phyloP scores from a whole-genome alignment of 352 stramenopile species.

The Pythium diclinum region DNA sequence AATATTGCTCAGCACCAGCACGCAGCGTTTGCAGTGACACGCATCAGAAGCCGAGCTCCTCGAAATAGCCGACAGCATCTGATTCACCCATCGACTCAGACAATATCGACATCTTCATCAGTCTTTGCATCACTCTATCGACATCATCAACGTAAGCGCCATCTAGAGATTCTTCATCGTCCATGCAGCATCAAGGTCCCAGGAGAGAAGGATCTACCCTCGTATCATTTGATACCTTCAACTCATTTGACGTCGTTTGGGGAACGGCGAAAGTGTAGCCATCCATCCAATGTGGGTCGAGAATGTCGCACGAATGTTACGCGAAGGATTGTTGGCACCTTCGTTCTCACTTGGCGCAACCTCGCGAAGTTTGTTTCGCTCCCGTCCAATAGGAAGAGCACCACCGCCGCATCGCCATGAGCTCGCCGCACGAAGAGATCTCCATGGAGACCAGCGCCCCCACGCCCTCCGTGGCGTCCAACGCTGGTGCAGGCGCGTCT shows the following conservation, averaged over 20 bases:
- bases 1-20: not conserved
- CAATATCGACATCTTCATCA: not conserved
- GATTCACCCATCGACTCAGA: not conserved
- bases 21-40: not conserved
- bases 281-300: not conserved
- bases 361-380: constrained; percentile 8
- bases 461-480: not conserved
- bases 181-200: no score
- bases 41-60: not conserved
- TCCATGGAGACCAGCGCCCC: constrained; percentile 2
- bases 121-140: not conserved
- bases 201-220: not conserved
- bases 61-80: not conserved
- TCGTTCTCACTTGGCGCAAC: constrained; percentile 12
- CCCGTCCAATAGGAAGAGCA: constrained; percentile 22
- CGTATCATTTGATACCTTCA: not conserved
- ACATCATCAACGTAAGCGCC: not conserved
- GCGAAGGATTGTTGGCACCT: constrained; percentile 10
- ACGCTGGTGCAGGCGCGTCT: not conserved
- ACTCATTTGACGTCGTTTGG: not conserved
- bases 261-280: constrained; percentile 18
- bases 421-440: constrained; percentile 7
- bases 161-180: not conserved
- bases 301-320: constrained; percentile 23
- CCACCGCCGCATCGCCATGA: not conserved